These are phyloP conservation scores for Oxytropis ochrocephala DNA, from an alignment of 306 rosid species.

Conservation along the genomic window DNA sequence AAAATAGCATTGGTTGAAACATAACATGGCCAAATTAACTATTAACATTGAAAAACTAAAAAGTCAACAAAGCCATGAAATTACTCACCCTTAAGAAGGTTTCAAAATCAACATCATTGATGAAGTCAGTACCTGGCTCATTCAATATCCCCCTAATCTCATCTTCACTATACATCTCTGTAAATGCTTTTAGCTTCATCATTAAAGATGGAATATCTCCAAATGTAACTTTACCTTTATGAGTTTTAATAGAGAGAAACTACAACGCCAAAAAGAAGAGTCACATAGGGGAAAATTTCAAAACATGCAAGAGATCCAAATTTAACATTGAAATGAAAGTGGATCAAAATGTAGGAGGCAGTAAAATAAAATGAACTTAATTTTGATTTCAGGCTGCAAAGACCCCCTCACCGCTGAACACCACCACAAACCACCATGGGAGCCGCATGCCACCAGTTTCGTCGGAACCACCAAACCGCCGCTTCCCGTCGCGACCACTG, in stretches of 20 bases:
- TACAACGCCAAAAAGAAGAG: conserved; percentile 26
- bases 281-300: neutral
- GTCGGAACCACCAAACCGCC: too few relatives aligned
- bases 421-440: too few relatives aligned
- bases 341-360: conserved; percentile 1
- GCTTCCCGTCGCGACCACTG: too few relatives aligned
- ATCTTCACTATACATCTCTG: too few relatives aligned
- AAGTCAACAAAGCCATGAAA: neutral
- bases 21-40: too few relatives aligned
- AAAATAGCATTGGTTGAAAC: too few relatives aligned
- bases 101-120: conserved; percentile 74
- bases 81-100: conserved; percentile 69
- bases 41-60: neutral
- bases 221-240: conserved; percentile 60
- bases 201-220: conserved; percentile 75
- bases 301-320: neutral
- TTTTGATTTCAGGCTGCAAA: conserved; percentile 73
- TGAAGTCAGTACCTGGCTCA: conserved; percentile 48
- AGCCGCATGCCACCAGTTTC: too few relatives aligned
- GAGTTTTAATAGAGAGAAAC: conserved; percentile 59
- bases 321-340: neutral
- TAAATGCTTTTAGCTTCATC: too few relatives aligned
- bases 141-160: too few relatives aligned
- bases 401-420: too few relatives aligned
- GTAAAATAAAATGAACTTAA: conserved; percentile 39